Evolutionary conservation across 768 basidiomycete species (phyloP), one percentile per base, ranked within the genome.

Genomic region (Coprinopsis sp.): DNA sequence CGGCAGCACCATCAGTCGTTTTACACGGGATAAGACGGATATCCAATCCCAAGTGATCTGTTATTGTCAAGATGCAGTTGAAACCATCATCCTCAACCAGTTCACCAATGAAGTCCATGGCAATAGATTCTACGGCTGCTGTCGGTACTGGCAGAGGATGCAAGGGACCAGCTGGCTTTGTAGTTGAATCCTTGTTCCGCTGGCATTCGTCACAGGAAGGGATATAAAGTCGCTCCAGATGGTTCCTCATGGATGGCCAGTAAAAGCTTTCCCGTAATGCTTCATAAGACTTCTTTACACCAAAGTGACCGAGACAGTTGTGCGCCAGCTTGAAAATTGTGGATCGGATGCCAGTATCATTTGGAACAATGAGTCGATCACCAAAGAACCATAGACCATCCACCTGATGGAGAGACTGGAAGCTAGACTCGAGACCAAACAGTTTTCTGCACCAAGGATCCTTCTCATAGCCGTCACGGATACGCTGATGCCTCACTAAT

Each of bases 31-130:
- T 37, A 2, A 57, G 19, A 1, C 27, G 51, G 19, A 57, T 51
- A 30, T 57, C 49, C 0, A 31, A 21, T 2, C 51, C 51, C 16
- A 49, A 22, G 0, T n/a, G 29, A 13, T 52, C 47, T 1, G 47
- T 52, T 19, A 52, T 48, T 0, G 47, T 44, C 3, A 52, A n/a
- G 3, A 52, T 44, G 22, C 46, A 58, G 28, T 69, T 53, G 37
- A 23, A 63, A 0, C 65, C 64, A 2, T 58, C n/a, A 12, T 70
- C 65, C 2, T 46, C 33, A 0, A 64, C 67, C 0, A 71, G 40
- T 0, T 64, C 68, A 0, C 68, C 68, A 12, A 71, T 52, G 37
- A 71, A 71, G 44, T 71, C 62, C 5, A 71, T 57, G 0, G 58
- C 58, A 0, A 73, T 47, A 0, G 58, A 64, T 0, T 56, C 2